Evolutionary conservation across 345 rosid genomes (phyloP).

Genomic region (Arabis alpina): DNA sequence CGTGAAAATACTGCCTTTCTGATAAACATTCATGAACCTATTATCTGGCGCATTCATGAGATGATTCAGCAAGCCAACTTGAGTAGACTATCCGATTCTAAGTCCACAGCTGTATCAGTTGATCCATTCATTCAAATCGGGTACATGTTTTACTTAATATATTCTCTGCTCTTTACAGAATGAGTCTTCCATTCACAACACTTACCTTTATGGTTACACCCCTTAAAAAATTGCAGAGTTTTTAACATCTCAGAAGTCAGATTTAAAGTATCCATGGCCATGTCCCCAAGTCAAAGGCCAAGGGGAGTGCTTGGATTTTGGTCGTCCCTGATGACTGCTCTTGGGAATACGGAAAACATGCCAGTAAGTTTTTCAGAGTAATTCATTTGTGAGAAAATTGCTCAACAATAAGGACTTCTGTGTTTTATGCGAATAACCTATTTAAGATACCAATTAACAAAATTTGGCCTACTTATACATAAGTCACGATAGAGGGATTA

Average conservation of each 20-base stretch:
- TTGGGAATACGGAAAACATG: conserved; percentile 98
- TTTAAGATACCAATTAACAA: conserved; percentile 5
- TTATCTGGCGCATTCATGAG: conserved; percentile 99
- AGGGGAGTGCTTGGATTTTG: conserved; percentile 98
- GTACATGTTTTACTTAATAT: conserved; percentile 39
- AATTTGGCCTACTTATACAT: conserved; percentile 10
- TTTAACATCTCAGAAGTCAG: conserved; percentile 89
- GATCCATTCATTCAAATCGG: conserved; percentile 96
- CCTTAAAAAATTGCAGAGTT: conserved; percentile 61
- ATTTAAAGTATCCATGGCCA: conserved; percentile 88
- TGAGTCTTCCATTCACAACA: conserved; percentile 9
- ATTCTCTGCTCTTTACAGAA: conserved; percentile 2
- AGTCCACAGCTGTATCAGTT: conserved; percentile 86
- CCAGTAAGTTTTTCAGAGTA: conserved; percentile 60
- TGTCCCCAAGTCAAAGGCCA: conserved; percentile 98
- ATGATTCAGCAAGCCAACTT: conserved; percentile 89
- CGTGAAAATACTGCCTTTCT: conserved; percentile 84
- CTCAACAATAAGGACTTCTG: conserved; percentile 5
- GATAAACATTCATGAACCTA: conserved; percentile 94
- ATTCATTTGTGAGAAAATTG: background rate
- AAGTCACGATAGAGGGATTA: conserved; percentile 6
- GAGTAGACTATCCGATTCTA: conserved; percentile 63
- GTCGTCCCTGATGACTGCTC: conserved; percentile 97
- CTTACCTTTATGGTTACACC: conserved; percentile 21
- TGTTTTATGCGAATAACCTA: conserved; percentile 18